A percentile compares a stretch with the other conserved stretches of the same genome.
phyloP scores from a whole-genome alignment of 306 rosid species.

The Cucurbita maxima region DNA sequence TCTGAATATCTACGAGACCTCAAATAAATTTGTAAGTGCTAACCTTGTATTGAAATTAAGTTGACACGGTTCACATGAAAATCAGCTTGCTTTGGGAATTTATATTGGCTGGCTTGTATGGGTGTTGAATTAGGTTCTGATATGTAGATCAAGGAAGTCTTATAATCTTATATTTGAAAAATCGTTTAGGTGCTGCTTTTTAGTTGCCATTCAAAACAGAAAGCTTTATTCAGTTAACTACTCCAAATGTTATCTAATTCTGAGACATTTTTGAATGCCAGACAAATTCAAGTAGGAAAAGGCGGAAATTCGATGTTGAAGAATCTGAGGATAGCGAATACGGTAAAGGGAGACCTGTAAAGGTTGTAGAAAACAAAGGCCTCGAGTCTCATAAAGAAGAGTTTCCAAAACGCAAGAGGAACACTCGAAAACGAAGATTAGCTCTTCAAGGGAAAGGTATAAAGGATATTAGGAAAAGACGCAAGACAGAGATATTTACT shows the following conservation, averaged over 20 bases:
- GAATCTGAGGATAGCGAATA: slow-evolving; percentile 75
- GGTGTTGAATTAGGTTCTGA: not conserved
- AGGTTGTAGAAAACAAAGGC: slow-evolving; percentile 56
- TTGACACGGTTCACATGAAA: not conserved
- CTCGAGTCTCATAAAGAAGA: slow-evolving; percentile 72
- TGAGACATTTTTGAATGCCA: slow-evolving; percentile 24
- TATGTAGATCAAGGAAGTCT: not conserved
- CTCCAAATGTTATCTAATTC: not conserved
- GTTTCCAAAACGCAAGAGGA: slow-evolving; percentile 89
- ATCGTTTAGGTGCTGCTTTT: not conserved
- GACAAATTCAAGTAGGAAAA: slow-evolving; percentile 79
- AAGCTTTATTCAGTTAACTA: not conserved
- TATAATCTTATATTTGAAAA: not conserved
- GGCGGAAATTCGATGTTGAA: slow-evolving; percentile 73
- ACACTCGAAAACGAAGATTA: slow-evolving; percentile 79
- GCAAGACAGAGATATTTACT: slow-evolving; percentile 30
- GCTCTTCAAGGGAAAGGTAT: slow-evolving; percentile 88
- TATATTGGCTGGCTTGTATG: not conserved
- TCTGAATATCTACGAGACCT: not conserved
- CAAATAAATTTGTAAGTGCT: not conserved
- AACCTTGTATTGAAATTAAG: not conserved
- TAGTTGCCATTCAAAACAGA: not conserved
- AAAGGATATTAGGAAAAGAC: slow-evolving; percentile 61
- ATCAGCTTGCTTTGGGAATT: not conserved
- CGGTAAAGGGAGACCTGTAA: slow-evolving; percentile 37